Evolutionary conservation across 495 filamentous ascomycete genomes (phyloP), one percentile per base, ranked within the genome.

Genomic region (Jackrogersella minutella): DNA sequence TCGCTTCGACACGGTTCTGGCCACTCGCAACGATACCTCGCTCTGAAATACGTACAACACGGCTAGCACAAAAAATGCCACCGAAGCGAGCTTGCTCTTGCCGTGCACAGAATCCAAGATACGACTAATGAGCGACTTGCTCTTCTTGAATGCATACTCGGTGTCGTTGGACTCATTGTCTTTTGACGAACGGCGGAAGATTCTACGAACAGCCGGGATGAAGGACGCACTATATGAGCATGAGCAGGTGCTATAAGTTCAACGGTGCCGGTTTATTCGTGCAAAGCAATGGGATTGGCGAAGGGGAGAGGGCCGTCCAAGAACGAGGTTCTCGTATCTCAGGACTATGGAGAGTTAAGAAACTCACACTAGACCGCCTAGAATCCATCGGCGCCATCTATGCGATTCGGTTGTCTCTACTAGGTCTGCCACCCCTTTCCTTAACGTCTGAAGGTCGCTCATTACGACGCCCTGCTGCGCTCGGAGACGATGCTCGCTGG

Each of bases 51-150:
- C 73, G 55, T 81, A 83, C 33, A 83, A 54, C 8, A 79, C 74
- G 26, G 80, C 74, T 44, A 83, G 75, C 9, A 83, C 79, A 17
- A 83, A 76, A 59, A 79, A 79, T 19, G 79, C 76, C n/a, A 82
- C 31, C 2, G 77, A 79, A 2, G 78, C 78, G 6, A 82, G 34
- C 5, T 77, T 75, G 26, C 69, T 53, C 33, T 76, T 78, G 21
- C 78, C 72, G 13, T 66, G 60, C 1, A 76, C 65, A 1, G 70
- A 74, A 46, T 70, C 72, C 14, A 81, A 55, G 47, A 83, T 80
- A 28, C 79, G 74, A 16, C 71, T 50, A 53, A 82, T 64, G 2
- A 83, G 73, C 8, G 69, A 71, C 72, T 76, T 78, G 72, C 75
- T 78, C 66, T 71, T 73, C 16, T 58, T 63, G 64, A 81, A 82